Conservation (phyloP, 2,329 filamentous ascomycete species). For the Malbranchea cinnamomea region DNA sequence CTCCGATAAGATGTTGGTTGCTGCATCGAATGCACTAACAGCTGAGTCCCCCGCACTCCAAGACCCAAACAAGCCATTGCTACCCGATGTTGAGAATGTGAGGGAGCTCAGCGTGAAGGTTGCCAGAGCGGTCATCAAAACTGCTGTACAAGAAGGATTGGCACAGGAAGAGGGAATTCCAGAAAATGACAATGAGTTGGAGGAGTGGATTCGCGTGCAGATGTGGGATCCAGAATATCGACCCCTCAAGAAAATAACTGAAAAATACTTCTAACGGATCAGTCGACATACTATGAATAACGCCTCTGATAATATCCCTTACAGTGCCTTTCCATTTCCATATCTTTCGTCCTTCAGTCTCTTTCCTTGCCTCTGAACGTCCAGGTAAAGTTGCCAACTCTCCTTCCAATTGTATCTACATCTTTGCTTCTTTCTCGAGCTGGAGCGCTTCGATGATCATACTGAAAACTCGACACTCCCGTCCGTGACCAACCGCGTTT, state of each 20-base stretch:
- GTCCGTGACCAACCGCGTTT: no score
- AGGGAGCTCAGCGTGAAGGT: constrained; percentile 64
- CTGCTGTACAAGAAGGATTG: constrained; percentile 54
- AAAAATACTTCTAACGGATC: no score
- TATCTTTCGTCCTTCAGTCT: no score
- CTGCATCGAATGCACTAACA: constrained; percentile 60
- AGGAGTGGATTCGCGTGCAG: constrained; percentile 26
- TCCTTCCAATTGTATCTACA: no score
- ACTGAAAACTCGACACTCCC: no score
- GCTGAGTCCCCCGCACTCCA: constrained; percentile 54
- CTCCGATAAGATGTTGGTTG: constrained; percentile 67
- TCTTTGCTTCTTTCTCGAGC: no score
- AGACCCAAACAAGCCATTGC: constrained; percentile 48
- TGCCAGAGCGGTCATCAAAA: constrained; percentile 57
- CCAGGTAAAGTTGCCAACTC: no score
- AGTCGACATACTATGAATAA: no score
- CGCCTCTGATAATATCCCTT: no score
- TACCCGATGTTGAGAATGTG: constrained; percentile 64
- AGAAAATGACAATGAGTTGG: constrained; percentile 18
- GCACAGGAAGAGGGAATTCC: constrained; percentile 54
- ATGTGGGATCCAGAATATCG: constrained; percentile 29
- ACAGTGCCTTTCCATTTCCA: no score
- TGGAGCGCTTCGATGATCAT: no score
- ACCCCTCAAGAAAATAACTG: constrained; percentile 12
- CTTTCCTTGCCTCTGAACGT: no score